A percentile compares a stretch with the other conserved stretches of the same genome.
Evolutionary conservation across 1,284 basidiomycete species (phyloP).

Genomic region (Peniophora sp.): DNA sequence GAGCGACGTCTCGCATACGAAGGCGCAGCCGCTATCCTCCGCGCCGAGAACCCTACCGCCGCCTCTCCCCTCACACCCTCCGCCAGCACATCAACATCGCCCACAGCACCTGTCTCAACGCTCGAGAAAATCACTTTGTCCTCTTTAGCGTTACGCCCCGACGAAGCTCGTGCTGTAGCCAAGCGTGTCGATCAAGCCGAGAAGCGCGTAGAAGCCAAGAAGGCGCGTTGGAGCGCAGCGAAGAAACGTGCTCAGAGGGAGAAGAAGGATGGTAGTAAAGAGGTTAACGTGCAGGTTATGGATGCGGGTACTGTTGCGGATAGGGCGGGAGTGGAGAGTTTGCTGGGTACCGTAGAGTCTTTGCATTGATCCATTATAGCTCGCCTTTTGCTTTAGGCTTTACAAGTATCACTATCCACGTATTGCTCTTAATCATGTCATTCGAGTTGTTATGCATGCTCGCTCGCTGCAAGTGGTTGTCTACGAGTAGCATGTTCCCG

Average conservation of each 20-base stretch:
- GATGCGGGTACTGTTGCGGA: conserved; percentile 19
- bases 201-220: conserved; percentile 3
- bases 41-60: too few species aligned
- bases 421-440: too few species aligned
- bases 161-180: not conserved
- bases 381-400: too few species aligned
- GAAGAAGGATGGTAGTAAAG: conserved; percentile 14
- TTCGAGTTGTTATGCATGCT: conserved; percentile 16
- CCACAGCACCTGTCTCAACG: too few species aligned
- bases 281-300: conserved; percentile 15
- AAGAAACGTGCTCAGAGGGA: conserved; percentile 17
- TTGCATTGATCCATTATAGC: too few species aligned
- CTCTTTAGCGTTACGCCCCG: too few species aligned
- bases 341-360: too few species aligned
- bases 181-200: not conserved
- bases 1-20: conserved; percentile 85
- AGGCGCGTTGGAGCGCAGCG: conserved; percentile 6
- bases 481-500: conserved; percentile 9
- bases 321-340: conserved; percentile 3
- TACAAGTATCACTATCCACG: too few species aligned
- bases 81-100: too few species aligned
- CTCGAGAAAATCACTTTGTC: too few species aligned
- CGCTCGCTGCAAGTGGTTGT: conserved; percentile 12
- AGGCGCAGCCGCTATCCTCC: conserved; percentile 42
- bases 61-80: too few species aligned